phyloP scores from a whole-genome alignment of 495 filamentous ascomycete species.

The Talaromyces stipitatus region DNA sequence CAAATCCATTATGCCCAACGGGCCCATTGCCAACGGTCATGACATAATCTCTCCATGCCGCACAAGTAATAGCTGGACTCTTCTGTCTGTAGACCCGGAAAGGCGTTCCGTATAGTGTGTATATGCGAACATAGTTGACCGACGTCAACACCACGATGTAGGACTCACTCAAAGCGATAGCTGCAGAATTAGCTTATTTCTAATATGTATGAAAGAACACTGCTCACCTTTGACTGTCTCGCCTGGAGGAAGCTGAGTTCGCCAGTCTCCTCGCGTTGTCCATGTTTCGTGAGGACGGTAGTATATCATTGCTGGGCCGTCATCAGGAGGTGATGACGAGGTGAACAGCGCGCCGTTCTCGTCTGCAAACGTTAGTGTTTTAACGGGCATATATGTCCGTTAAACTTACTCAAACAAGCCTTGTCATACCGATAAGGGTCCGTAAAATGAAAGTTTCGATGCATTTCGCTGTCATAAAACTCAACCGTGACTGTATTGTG shows the following conservation, averaged over 20 bases:
- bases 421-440: conserved; percentile 94
- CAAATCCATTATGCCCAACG: conserved; percentile 63
- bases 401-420: conserved; percentile 65
- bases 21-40: conserved; percentile 90
- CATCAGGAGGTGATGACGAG: conserved; percentile 64
- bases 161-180: conserved; percentile 86
- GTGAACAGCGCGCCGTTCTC: conserved; percentile 76
- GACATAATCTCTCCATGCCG: conserved; percentile 88
- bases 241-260: conserved; percentile 69
- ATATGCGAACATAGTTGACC: conserved; percentile 81
- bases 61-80: conserved; percentile 85
- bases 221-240: conserved; percentile 59
- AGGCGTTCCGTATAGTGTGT: conserved; percentile 86
- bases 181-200: conserved; percentile 20
- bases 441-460: conserved; percentile 91
- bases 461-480: conserved; percentile 88
- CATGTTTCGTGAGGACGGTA: conserved; percentile 96
- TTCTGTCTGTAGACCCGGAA: conserved; percentile 86
- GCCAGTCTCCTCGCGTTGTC: conserved; percentile 87
- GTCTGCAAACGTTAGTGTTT: conserved; percentile 36
- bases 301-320: conserved; percentile 74
- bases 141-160: conserved; percentile 84
- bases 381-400: background rate
- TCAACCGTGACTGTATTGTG: conserved; percentile 96
- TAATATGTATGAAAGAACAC: background rate